Percentiles rank a stretch among this genome's conserved stretches.
phyloP scores from a whole-genome alignment of 345 rosid genomes.

The Rhizophora apiculata region DNA sequence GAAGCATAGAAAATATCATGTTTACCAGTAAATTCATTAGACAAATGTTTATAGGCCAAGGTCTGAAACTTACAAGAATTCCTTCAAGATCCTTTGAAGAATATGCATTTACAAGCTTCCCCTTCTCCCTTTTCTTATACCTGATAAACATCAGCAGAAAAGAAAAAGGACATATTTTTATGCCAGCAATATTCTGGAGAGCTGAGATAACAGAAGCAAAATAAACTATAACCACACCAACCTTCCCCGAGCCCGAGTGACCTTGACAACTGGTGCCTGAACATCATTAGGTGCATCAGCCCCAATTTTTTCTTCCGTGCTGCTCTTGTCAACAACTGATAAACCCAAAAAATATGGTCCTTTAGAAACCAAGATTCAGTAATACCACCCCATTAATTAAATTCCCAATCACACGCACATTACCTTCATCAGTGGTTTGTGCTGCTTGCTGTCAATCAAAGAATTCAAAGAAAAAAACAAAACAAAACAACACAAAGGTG shows the following conservation, averaged over 20 bases:
- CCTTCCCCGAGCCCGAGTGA: constrained; percentile 94
- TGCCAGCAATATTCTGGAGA: too few species aligned
- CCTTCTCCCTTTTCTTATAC: constrained; percentile 82
- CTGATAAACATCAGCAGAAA: constrained; percentile 26
- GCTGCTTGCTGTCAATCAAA: constrained; percentile 61
- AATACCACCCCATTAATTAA: not conserved
- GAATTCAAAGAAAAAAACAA: not conserved
- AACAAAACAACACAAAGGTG: too few species aligned
- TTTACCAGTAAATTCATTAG: not conserved
- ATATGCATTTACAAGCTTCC: constrained; percentile 78
- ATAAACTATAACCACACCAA: constrained; percentile 22
- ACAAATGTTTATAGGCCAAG: not conserved
- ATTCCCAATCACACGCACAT: not conserved
- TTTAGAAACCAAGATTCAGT: not conserved
- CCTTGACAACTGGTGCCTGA: constrained; percentile 45
- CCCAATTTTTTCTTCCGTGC: constrained; percentile 33
- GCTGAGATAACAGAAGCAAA: not conserved
- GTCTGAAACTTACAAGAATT: constrained; percentile 63
- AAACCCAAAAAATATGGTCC: constrained; percentile 10
- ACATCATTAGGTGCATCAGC: constrained; percentile 30
- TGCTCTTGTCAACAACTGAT: constrained; percentile 36
- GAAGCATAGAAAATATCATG: too few species aligned
- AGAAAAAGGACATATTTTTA: not conserved
- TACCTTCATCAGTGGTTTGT: constrained; percentile 57
- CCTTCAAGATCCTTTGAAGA: constrained; percentile 88